Conservation (phyloP, 306 rosid genomes). For the Cucumis cinereus region DNA sequence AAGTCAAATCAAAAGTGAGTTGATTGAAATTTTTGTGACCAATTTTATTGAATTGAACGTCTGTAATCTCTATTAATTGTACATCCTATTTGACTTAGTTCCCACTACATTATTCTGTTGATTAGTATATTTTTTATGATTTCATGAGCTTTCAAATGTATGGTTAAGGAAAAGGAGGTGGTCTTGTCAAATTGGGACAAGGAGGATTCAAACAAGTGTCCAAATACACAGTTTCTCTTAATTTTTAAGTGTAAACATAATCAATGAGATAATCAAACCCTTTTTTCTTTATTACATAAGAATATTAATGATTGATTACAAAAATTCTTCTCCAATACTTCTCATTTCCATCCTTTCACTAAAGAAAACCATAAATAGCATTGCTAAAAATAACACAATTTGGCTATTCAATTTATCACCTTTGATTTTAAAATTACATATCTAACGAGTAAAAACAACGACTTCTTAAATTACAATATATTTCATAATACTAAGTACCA, state of each 20-base stretch:
- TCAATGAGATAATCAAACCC: neutral
- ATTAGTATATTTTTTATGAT: neutral
- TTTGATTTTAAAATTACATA: neutral
- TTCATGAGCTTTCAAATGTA: neutral
- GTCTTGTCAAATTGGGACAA: constrained; percentile 2
- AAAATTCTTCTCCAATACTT: neutral
- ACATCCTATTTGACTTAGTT: neutral
- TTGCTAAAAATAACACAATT: neutral
- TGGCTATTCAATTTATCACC: neutral
- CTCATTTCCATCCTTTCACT: neutral
- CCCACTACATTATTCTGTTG: neutral
- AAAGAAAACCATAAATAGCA: neutral
- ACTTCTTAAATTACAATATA: no score
- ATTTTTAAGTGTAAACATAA: neutral
- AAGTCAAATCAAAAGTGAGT: neutral
- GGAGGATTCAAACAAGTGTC: neutral
- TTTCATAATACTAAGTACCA: no score
- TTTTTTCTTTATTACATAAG: neutral
- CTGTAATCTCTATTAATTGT: neutral
- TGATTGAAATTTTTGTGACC: neutral
- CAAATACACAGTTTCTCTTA: neutral
- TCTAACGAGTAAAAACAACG: no score
- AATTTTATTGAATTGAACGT: neutral
- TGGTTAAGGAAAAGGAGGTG: neutral
- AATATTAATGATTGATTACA: neutral